Base-by-base conservation (phyloP, 371 early-diverging fungal genomes). In the Apophysomyces trapeziformis region DNA sequence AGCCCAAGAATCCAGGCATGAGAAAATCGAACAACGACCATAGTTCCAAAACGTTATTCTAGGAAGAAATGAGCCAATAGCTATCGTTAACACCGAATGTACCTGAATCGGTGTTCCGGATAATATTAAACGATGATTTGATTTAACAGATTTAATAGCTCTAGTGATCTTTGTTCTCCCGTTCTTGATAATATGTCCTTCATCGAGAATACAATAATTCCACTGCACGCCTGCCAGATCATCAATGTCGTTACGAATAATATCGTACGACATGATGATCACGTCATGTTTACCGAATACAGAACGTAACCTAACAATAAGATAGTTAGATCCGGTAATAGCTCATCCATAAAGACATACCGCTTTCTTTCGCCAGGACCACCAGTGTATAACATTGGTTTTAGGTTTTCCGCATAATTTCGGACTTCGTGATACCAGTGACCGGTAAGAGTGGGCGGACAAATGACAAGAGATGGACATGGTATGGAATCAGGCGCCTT, bases 101-200 rank as follows among this genome's bases (percentile, higher is more conserved):
- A 82, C 78, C 74, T 99, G 99, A 56, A 99, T 93, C 0, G 99
- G 99, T 12, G 99, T 99, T 57, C 99, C 99, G 2, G 99, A 99
- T 13, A 99, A 83, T 57, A 99, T 93, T 56, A 99, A 82, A 0
- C 98, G 89, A 71, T 97, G 93, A 62, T 91, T 89, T 14, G 99
- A 95, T 71, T 82, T 78, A 26, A 95, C 66, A 41, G 89, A 74
- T 76, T 96, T 96, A 69, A 92, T 93, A 0, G 96, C 91, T 71
- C 91, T 90, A 39, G 96, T 98, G 32, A 99, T 89, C 67, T 98
- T 94, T 35, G 99, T 96, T 61, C 91, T 90, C 13, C 93, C 90
- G 75, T 99, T 99, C 77, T 96, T 96, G 76, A 99, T 98, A 41
- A 97, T 89, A 76, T 99, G 99, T 0, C 99, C 99, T 85, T 99